A percentile compares a stretch with the other conserved stretches of the same genome.
Conservation (phyloP, 1,139 yeast genomes). For the Zygosaccharomyces sapae region DNA sequence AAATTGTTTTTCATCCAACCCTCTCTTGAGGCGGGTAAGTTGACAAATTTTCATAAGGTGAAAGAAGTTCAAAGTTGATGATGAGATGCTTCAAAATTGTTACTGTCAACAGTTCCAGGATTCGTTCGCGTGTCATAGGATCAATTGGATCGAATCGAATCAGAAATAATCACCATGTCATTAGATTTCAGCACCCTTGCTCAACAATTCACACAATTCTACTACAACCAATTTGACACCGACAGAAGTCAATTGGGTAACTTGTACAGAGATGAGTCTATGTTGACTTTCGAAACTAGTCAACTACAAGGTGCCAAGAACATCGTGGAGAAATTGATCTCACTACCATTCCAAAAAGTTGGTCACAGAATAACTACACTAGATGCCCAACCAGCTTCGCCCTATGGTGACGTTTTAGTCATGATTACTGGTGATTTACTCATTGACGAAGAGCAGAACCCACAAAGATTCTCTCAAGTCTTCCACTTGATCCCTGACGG, state of each 20-base stretch:
- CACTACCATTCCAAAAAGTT: constrained; percentile 88
- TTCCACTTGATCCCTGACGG: constrained; percentile 95
- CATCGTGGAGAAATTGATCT: constrained; percentile 83
- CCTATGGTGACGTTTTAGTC: constrained; percentile 88
- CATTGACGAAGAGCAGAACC: constrained; percentile 85
- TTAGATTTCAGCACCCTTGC: constrained; percentile 67
- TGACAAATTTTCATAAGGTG: constrained; percentile 1
- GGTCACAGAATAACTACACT: constrained; percentile 88
- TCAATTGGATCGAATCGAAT: no score
- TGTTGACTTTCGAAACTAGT: constrained; percentile 93
- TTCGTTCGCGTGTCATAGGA: no score
- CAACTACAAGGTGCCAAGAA: constrained; percentile 92
- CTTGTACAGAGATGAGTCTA: constrained; percentile 92
- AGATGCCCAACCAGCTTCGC: constrained; percentile 97
- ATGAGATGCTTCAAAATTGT: not conserved
- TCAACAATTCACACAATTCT: constrained; percentile 84
- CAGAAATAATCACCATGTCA: constrained; percentile 26
- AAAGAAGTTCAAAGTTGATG: not conserved
- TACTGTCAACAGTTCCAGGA: not conserved
- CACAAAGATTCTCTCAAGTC: constrained; percentile 95
- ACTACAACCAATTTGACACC: constrained; percentile 91
- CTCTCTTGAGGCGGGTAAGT: not conserved
- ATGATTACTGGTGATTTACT: constrained; percentile 97
- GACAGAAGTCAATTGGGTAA: constrained; percentile 92
- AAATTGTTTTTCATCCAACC: not conserved